A percentile compares a stretch with the other conserved stretches of the same genome.
Conservation (phyloP, 2,329 filamentous ascomycete genomes). For the Ceratocystis smalleyi region DNA sequence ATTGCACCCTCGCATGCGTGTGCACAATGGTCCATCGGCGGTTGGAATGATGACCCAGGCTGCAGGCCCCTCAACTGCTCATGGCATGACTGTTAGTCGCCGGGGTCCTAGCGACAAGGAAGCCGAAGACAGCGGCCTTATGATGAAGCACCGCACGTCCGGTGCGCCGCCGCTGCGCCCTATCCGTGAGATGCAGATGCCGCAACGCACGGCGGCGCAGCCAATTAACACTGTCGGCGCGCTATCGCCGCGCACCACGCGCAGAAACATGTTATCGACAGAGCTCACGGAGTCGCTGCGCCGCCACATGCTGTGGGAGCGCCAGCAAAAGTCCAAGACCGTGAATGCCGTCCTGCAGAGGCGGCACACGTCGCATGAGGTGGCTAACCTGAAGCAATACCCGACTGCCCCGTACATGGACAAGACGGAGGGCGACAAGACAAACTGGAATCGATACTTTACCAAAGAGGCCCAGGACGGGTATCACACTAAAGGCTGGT, state of each 20-base stretch:
- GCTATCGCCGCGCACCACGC: conserved; percentile 81
- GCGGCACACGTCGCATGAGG: conserved; percentile 77
- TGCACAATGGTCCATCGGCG: conserved; percentile 26
- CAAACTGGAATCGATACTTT: conserved; percentile 76
- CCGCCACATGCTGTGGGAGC: conserved; percentile 84
- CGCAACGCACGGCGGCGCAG: conserved; percentile 53
- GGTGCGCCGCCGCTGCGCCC: conserved; percentile 33
- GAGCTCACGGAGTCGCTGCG: conserved; percentile 88
- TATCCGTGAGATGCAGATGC: conserved; percentile 39
- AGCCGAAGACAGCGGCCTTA: conserved; percentile 45
- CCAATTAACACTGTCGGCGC: conserved; percentile 62
- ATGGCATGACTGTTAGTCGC: conserved; percentile 17
- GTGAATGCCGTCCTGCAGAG: conserved; percentile 80
- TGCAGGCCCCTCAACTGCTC: conserved; percentile 28
- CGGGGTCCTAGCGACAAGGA: conserved; percentile 36
- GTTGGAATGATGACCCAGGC: conserved; percentile 6
- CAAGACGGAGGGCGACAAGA: conserved; percentile 47
- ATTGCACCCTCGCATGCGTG: conserved; percentile 43
- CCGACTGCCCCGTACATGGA: conserved; percentile 50
- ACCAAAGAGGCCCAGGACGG: conserved; percentile 51
- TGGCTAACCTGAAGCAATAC: conserved; percentile 74
- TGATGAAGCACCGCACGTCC: conserved; percentile 45
- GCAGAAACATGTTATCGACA: conserved; percentile 87
- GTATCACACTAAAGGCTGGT: conserved; percentile 32
- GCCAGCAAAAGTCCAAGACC: conserved; percentile 82